Base-by-base conservation (phyloP, 2,329 filamentous ascomycete species). In the Gremmenia infestans region DNA sequence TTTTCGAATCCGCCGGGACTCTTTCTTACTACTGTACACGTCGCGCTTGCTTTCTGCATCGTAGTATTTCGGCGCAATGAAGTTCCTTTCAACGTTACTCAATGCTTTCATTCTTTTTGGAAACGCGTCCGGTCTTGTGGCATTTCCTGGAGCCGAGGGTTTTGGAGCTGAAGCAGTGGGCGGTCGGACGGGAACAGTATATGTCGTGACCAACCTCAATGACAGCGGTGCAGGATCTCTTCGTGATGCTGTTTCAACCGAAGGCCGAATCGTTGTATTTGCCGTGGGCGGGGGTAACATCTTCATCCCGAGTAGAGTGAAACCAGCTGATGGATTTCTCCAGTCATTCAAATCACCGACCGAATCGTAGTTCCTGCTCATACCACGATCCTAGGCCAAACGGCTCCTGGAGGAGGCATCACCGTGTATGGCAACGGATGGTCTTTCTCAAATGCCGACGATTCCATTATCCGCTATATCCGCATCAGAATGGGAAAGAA, bases 381-480 rank as follows among this genome's bases (percentile, higher is more conserved):
- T 37, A 67, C 78, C 40, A 74, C 71, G 4, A 78, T 78, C 57
- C 71, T 76, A 4, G 75, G 76, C 5, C 74, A 78, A 58, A 78
- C 75, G 0, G 76, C 76, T 4, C 75, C 75, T 1, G 71, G 72
- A 5, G 76, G 71, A 23, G 76, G 60, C 72, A 72, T 63, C 72
- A 69, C 43, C 62, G 75, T 66, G 68, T 76, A 61, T 69, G 70
- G 56, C 14, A 60, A 42, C 9, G 67, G 66, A 40, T 15, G 25
- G 28, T 59, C 51, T n/a, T 48, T 53, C 4, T 40, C 17, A 35
- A 36, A 15, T 39, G 39, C 53, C 19, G 15, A 11, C 63, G 74
- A 81, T 43, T 72, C 76, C 28, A 80, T 82, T 56, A 74, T 80
- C 35, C 74, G 80, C n/a, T 80, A 82, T 64, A 73, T 82, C 19